These are phyloP conservation scores for Neurospora terricola DNA, from an alignment of 495 filamentous ascomycete species.

Conservation along the genomic window DNA sequence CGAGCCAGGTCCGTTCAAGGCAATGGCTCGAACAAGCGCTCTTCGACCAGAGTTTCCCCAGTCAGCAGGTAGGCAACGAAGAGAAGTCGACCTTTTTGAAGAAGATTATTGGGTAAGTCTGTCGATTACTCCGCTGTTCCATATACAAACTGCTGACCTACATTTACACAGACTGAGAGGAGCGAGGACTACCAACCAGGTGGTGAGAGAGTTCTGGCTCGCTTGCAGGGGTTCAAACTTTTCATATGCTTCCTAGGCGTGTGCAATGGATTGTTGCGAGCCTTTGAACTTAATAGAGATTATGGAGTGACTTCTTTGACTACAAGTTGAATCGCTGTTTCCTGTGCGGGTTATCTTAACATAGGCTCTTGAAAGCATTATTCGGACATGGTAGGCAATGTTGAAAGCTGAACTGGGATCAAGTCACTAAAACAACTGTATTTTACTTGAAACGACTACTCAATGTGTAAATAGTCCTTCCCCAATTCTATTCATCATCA, in stretches of 20 bases:
- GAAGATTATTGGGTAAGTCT: conserved; percentile 44
- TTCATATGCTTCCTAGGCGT: conserved; percentile 14
- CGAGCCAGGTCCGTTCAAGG: conserved; percentile 49
- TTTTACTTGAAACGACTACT: not conserved
- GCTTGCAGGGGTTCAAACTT: conserved; percentile 10
- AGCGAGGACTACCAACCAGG: conserved; percentile 13
- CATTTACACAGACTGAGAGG: conserved; percentile 8
- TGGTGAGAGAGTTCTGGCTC: conserved; percentile 20
- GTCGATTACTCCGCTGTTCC: not conserved
- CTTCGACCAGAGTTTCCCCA: conserved; percentile 41
- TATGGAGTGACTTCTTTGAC: not conserved
- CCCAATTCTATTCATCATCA: not conserved
- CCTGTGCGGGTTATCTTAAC: not conserved
- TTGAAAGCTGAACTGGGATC: not conserved
- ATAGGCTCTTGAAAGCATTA: not conserved
- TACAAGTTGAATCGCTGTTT: not conserved
- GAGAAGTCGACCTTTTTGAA: conserved; percentile 54
- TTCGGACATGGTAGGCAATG: not conserved
- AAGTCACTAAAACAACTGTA: not conserved
- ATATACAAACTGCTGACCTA: not conserved
- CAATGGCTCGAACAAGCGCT: conserved; percentile 53
- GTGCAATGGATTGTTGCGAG: not conserved
- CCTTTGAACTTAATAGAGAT: not conserved
- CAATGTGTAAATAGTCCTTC: not conserved
- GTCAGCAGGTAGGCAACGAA: conserved; percentile 43